phyloP scores from a whole-genome alignment of 805 yeast species.

The Komagataella ulmi region DNA sequence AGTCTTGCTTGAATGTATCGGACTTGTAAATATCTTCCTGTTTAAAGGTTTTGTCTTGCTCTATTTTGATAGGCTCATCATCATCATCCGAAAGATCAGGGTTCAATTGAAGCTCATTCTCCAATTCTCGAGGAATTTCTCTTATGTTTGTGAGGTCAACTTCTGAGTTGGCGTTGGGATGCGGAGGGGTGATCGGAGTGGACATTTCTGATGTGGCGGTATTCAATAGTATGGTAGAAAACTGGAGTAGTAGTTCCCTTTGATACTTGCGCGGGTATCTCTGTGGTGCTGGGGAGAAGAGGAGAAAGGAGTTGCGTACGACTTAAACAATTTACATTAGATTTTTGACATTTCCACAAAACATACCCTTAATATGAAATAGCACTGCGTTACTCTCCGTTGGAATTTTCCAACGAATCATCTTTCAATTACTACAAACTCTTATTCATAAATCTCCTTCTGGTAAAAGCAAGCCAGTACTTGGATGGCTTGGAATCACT shows the following conservation, averaged over 20 bases:
- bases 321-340: neutral
- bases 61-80: conserved; percentile 2
- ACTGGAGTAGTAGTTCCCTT: neutral
- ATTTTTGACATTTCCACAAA: neutral
- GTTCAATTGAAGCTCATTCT: conserved; percentile 12
- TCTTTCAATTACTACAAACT: conserved; percentile 27
- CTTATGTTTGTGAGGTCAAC: conserved; percentile 2
- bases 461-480: conserved; percentile 91
- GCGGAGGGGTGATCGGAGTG: conserved; percentile 13
- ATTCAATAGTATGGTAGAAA: neutral
- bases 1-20: neutral
- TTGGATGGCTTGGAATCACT: conserved; percentile 60
- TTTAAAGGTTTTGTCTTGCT: conserved; percentile 1
- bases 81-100: conserved; percentile 7
- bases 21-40: neutral
- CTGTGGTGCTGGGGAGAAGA: neutral
- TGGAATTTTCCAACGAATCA: neutral
- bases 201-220: neutral
- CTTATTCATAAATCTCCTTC: conserved; percentile 93
- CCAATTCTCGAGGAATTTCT: conserved; percentile 9
- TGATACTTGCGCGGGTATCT: neutral
- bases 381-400: neutral
- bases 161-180: conserved; percentile 15
- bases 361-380: neutral
- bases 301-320: neutral